Conservation (phyloP, 805 yeast genomes). For the Starmerella vaccinii region DNA sequence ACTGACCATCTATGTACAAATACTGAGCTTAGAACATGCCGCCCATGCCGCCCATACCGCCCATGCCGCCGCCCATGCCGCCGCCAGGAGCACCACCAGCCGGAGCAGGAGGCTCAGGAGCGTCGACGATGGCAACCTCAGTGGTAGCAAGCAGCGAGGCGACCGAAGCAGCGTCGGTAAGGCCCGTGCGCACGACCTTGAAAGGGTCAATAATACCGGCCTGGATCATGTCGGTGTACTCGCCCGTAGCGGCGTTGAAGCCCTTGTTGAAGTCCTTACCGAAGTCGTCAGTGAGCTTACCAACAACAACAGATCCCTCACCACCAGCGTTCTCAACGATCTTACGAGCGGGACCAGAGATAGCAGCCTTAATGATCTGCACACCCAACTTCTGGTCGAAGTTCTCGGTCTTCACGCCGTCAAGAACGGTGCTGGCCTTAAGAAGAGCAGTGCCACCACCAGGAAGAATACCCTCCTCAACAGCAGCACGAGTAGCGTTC, state of each 20-base stretch:
- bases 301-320: conserved; percentile 94
- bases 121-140: conserved; percentile 95
- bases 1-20: not conserved
- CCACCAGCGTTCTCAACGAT: conserved; percentile 95
- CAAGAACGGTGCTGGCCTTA: conserved; percentile 76
- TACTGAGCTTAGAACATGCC: conserved; percentile 12
- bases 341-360: conserved; percentile 89
- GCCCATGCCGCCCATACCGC: conserved; percentile 29
- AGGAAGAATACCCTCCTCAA: conserved; percentile 95
- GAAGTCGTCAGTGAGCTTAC: conserved; percentile 53
- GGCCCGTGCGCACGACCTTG: conserved; percentile 92
- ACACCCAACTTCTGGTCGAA: conserved; percentile 96
- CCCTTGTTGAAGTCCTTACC: conserved; percentile 77
- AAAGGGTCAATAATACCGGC: conserved; percentile 98
- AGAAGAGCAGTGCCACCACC: conserved; percentile 99
- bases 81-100: conserved; percentile 51
- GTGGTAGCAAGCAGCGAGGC: conserved; percentile 96
- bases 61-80: conserved; percentile 41
- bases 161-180: conserved; percentile 94
- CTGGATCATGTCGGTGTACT: conserved; percentile 89
- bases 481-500: conserved; percentile 98
- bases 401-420: conserved; percentile 62
- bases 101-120: conserved; percentile 62
- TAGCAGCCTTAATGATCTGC: conserved; percentile 82
- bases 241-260: conserved; percentile 85